Evolutionary conservation across 441 rosid genomes (phyloP).

Genomic region (Erodium chrysanthum): DNA sequence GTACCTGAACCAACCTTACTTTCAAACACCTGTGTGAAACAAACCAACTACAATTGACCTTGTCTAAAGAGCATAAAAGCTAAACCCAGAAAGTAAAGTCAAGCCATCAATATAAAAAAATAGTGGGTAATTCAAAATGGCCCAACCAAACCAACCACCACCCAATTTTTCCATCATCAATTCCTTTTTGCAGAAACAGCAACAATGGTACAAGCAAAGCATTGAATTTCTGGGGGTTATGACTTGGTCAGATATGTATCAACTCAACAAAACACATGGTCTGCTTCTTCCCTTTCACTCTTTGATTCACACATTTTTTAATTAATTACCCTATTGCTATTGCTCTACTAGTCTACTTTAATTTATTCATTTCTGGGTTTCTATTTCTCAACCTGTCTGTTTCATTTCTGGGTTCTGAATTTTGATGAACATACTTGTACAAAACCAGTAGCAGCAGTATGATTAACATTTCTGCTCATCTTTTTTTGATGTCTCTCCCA

Average conservation of each 20-base stretch:
- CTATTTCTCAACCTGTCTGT: background rate
- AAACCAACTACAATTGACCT: background rate
- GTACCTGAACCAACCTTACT: too few species aligned
- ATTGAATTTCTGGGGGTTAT: background rate
- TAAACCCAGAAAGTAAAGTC: background rate
- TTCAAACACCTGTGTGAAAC: too few species aligned
- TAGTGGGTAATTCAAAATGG: background rate
- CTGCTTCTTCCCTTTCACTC: background rate
- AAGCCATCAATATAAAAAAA: background rate
- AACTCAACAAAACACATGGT: background rate
- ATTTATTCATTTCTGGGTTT: background rate
- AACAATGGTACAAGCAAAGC: background rate
- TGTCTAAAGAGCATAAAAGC: background rate
- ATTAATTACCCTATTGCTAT: background rate
- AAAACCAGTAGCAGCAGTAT: conserved; percentile 2
- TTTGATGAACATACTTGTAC: too few species aligned
- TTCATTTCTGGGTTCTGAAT: background rate
- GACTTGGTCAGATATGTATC: background rate
- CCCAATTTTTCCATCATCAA: background rate
- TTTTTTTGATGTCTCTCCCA: conserved; percentile 20
- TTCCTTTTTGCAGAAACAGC: background rate
- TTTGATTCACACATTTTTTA: background rate
- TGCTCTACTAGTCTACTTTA: background rate
- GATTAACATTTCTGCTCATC: conserved; percentile 19
- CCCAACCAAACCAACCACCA: background rate